Base-by-base conservation (phyloP, 805 yeast genomes). In the Candida nanaspora region DNA sequence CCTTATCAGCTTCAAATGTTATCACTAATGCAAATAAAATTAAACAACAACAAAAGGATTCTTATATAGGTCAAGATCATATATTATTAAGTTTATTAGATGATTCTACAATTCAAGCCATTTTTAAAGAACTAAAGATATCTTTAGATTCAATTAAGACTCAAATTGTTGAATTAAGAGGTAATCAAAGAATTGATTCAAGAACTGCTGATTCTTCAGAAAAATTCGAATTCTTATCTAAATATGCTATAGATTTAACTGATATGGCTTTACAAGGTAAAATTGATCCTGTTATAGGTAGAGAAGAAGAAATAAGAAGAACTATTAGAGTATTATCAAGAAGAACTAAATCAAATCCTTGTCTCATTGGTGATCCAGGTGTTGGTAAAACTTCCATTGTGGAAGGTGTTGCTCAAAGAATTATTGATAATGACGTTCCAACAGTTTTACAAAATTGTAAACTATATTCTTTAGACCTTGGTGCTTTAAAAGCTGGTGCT, bases 381-480 rank as follows among this genome's bases (percentile, higher is more conserved):
- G 97, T 93, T 40, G 98, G 98, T 73, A 93, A 93, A 68, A 93
- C 98, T 30, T 86, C 95, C 25, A 91, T 93, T 53, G 96, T 93
- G 39, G 98, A 93, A 68, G 98, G 98, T 55, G 97, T 93, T 42
- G 98, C 98, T 11, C 98, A 91, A 65, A 76, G 98, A 66, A 87
- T 93, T 47, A 80, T 93, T 45, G 97, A 93, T 56, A 86, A 86
- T 48, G 98, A 93, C 63, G 96, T 93, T 14, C 98, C 98, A 33
- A 76, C 80, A 21, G 86, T 91, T 47, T 70, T 93, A 49, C 84
- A 85, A 45, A 79, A 79, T 43, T 80, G 95, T 48, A 80, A 82
- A 47, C 70, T 93, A 41, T 91, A 82, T 60, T 85, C 96, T 15
- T 72, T 93, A 46, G 98, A 93, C 62, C 71, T 93, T 50, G 98